A percentile compares a stretch with the other conserved stretches of the same genome.
Conservation (phyloP, 1,284 basidiomycete species). For the Austropuccinia psidii region DNA sequence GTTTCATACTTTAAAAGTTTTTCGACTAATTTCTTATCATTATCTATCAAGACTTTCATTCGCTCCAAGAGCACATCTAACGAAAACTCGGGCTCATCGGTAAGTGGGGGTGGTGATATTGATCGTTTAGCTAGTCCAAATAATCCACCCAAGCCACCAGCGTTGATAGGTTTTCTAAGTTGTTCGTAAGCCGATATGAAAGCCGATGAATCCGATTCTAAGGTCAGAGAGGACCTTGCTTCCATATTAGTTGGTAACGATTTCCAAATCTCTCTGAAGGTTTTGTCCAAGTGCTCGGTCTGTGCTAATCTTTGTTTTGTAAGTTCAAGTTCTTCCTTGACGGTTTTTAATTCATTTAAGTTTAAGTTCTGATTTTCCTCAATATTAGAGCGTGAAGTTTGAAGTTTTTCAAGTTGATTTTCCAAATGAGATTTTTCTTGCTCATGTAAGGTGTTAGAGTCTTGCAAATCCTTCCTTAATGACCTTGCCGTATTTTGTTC, state of each 20-base stretch:
- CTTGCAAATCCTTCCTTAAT: background rate
- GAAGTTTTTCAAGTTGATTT: background rate
- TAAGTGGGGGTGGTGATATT: background rate
- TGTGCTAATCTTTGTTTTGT: background rate
- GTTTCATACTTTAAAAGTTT: background rate
- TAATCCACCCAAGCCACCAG: background rate
- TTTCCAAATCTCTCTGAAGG: slow-evolving; percentile 1
- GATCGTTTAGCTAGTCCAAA: slow-evolving; percentile 14
- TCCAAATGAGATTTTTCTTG: background rate
- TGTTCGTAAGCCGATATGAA: background rate
- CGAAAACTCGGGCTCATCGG: background rate
- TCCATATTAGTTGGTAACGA: background rate
- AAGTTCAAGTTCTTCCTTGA: background rate
- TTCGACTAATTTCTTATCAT: slow-evolving; percentile 7
- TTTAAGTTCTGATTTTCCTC: background rate
- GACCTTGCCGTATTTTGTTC: background rate
- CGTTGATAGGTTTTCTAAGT: background rate
- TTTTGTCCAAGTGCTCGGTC: background rate
- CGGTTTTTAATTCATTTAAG: background rate
- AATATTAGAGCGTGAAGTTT: background rate
- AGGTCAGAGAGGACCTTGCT: background rate
- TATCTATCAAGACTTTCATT: background rate
- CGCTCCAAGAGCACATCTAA: background rate
- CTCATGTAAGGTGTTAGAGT: background rate
- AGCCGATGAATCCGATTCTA: background rate